Percentiles rank a stretch among this genome's conserved stretches.
Conservation (phyloP, 352 stramenopile genomes). For the Phytophthora hybrid region DNA sequence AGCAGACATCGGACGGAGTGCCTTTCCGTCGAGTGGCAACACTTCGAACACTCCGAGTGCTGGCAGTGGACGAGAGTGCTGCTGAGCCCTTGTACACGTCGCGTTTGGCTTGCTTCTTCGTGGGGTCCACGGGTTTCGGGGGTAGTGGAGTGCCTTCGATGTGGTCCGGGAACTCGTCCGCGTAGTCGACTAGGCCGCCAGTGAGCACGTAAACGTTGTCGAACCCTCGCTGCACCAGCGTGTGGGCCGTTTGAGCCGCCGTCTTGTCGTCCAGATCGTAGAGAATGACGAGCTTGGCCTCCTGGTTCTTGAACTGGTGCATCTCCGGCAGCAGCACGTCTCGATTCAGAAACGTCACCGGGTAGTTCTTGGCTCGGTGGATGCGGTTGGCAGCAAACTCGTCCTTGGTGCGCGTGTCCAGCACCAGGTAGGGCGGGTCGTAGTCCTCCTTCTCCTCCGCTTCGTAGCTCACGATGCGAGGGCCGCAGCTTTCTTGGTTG, state of each 20-base stretch:
- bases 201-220: conserved; percentile 89
- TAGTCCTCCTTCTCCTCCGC: conserved; percentile 82
- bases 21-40: conserved; percentile 57
- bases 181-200: conserved; percentile 69
- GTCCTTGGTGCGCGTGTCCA: conserved; percentile 75
- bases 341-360: conserved; percentile 62
- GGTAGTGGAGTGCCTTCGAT: conserved; percentile 70
- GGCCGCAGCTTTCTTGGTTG: conserved; percentile 44
- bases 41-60: conserved; percentile 66
- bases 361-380: conserved; percentile 74
- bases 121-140: conserved; percentile 58
- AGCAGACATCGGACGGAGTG: conserved; percentile 62
- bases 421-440: conserved; percentile 76
- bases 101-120: conserved; percentile 57
- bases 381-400: conserved; percentile 79
- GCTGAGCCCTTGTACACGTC: conserved; percentile 60
- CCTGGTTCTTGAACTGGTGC: conserved; percentile 84
- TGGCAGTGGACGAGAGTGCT: conserved; percentile 47
- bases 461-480: conserved; percentile 81
- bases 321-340: conserved; percentile 77
- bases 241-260: conserved; percentile 65
- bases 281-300: conserved; percentile 77
- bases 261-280: conserved; percentile 84
- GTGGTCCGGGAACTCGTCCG: conserved; percentile 67
- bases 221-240: conserved; percentile 82